A percentile compares a stretch with the other conserved stretches of the same genome.
Evolutionary conservation across 768 basidiomycete genomes (phyloP).

Genomic region (Mycena pura): DNA sequence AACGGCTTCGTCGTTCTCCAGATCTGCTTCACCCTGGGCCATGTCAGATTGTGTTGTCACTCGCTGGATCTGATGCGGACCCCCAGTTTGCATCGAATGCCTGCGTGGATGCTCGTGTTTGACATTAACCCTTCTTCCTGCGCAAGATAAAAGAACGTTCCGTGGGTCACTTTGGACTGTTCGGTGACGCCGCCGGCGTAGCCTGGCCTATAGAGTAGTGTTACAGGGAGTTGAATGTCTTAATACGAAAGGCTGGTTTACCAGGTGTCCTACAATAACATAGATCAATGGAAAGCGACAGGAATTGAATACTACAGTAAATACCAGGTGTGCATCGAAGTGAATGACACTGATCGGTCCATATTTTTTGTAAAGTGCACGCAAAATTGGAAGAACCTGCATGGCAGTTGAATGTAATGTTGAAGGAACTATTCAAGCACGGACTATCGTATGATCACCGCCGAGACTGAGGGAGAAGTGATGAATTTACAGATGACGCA

Average conservation of each 20-base stretch:
- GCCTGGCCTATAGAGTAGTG: slow-evolving; percentile 48
- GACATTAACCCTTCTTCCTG: slow-evolving; percentile 78
- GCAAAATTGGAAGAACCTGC: slow-evolving; percentile 81
- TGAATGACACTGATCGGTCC: slow-evolving; percentile 80
- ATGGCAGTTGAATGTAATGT: slow-evolving; percentile 34
- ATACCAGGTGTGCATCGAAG: slow-evolving; percentile 72
- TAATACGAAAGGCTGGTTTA: slow-evolving; percentile 39
- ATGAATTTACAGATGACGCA: neutral
- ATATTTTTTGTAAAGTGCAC: slow-evolving; percentile 78
- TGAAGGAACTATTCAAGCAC: slow-evolving; percentile 38
- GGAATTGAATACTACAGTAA: slow-evolving; percentile 54
- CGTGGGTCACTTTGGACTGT: slow-evolving; percentile 79
- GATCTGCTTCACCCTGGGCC: slow-evolving; percentile 63
- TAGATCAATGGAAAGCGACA: neutral
- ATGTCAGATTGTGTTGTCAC: slow-evolving; percentile 30
- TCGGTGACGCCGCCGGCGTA: slow-evolving; percentile 65
- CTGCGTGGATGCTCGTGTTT: slow-evolving; percentile 84
- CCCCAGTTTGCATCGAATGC: slow-evolving; percentile 78
- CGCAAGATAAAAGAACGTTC: slow-evolving; percentile 86
- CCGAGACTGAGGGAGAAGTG: slow-evolving; percentile 59
- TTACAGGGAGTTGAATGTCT: neutral
- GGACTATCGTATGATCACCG: slow-evolving; percentile 87
- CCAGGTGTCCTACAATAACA: slow-evolving; percentile 54
- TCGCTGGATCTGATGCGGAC: slow-evolving; percentile 37
- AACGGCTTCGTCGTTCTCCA: slow-evolving; percentile 71